These are phyloP conservation scores for Pythium rishiriense DNA, from an alignment of 352 stramenopile species.

Conservation along the genomic window DNA sequence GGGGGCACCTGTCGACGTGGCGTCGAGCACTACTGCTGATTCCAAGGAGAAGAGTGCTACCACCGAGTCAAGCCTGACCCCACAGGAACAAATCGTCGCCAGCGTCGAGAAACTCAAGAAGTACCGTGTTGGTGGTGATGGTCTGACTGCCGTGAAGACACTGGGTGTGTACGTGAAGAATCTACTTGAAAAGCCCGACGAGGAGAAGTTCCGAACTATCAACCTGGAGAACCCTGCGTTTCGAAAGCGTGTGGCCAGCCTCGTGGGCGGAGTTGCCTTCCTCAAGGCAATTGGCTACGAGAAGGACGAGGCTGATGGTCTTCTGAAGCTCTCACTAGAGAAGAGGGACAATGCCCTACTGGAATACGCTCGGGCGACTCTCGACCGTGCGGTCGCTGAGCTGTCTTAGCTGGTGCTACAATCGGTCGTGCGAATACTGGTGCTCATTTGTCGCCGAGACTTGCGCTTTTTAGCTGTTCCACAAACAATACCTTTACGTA, in stretches of 20 bases:
- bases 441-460: neutral
- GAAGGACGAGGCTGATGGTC: constrained; percentile 74
- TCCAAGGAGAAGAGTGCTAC: constrained; percentile 18
- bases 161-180: constrained; percentile 89
- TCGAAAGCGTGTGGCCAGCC: constrained; percentile 83
- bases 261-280: constrained; percentile 83
- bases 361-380: constrained; percentile 52
- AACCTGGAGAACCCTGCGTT: constrained; percentile 91
- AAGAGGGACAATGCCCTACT: constrained; percentile 64
- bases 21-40: neutral
- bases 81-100: constrained; percentile 69
- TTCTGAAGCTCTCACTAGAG: constrained; percentile 63
- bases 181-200: constrained; percentile 81
- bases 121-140: constrained; percentile 83
- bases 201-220: constrained; percentile 91
- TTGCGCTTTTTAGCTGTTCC: constrained; percentile 6
- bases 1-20: constrained; percentile 64
- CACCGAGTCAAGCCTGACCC: constrained; percentile 34
- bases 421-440: neutral
- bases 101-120: constrained; percentile 83
- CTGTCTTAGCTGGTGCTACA: constrained; percentile 45
- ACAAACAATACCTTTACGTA: neutral
- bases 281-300: constrained; percentile 89
- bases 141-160: constrained; percentile 80
- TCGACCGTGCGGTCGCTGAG: constrained; percentile 65